Evolutionary conservation across 2,329 filamentous ascomycete species (phyloP).

Genomic region (Verticillium longisporum): DNA sequence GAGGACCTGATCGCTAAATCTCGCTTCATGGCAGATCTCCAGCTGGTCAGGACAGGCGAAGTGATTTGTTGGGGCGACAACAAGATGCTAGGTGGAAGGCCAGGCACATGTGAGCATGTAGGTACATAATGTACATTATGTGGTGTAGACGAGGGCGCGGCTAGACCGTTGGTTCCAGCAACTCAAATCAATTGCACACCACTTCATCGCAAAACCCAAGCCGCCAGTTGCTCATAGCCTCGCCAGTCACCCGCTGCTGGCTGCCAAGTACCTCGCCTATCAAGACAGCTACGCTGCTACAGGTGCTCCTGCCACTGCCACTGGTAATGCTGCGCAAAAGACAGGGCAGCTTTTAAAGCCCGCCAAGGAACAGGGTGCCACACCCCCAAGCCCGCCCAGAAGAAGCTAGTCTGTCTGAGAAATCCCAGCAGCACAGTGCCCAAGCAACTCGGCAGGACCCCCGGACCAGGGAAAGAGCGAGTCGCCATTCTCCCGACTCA

Average conservation of each 20-base stretch:
- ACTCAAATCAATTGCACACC: not conserved
- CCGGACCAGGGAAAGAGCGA: not conserved
- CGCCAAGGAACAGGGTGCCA: not conserved
- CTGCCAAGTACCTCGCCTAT: too few relatives aligned
- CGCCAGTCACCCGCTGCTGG: not conserved
- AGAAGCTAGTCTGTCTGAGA: conserved; percentile 2
- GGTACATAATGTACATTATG: not conserved
- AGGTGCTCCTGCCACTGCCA: too few relatives aligned
- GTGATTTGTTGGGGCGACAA: not conserved
- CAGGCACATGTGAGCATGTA: not conserved
- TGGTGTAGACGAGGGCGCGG: not conserved
- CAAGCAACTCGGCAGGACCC: not conserved
- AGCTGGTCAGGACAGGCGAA: not conserved
- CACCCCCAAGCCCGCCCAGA: conserved; percentile 1
- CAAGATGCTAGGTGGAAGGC: too few relatives aligned
- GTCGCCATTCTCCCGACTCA: not conserved
- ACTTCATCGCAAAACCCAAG: not conserved
- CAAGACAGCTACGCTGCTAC: too few relatives aligned
- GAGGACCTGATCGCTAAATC: not conserved
- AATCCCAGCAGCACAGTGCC: conserved; percentile 1
- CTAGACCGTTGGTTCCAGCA: not conserved
- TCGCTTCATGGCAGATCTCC: not conserved
- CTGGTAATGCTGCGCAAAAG: not conserved
- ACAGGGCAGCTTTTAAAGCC: not conserved
- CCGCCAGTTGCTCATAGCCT: not conserved